Evolutionary conservation across 2,329 filamentous ascomycete genomes (phyloP), one percentile per base, ranked within the genome.

Genomic region (Aspergillus aculeatinus): DNA sequence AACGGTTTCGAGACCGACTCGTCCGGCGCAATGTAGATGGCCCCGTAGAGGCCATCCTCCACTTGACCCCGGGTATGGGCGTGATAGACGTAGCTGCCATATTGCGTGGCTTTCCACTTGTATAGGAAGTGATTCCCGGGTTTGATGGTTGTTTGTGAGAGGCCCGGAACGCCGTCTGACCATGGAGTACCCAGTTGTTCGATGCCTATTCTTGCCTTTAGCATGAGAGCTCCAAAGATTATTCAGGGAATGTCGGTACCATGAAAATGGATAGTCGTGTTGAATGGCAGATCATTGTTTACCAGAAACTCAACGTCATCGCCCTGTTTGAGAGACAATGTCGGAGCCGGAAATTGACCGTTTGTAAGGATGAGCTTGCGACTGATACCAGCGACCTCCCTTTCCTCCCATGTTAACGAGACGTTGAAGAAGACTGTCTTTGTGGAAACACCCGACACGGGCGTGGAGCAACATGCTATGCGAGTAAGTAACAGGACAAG

Each of bases 1-100:
- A 84, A 87, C 0, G 85, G 85, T 51, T 72, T 79, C 1, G 70
- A 60, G 3, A 72, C 68, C 4, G 70, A 69, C 27, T 67, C 61
- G 29, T 70, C 71, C 1, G 76, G 70, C 25, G 69, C 77, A 35
- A 87, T 82, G 6, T 82, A 63, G 0, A 88, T 81, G 2, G 83
- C 72, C 0, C 85, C 85, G 52, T 82, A 84, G 10, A 86, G 71
- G 0, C 86, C 86, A 65, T 88, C 85, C 55, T 84, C 81, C 10
- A 87, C 80, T 60, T 86, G 84, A 2, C 79, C 79, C 2, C 75
- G 71, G 23, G 76, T 76, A 63, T 87, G 85, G 0, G 83, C 80
- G 69, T 87, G 85, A 64, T 87, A 87, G 77, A 82, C 87, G 72
- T 83, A 85, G 59, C 78, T 81, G 12, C 85, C 85, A 64, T 83